Percentiles rank a stretch among this genome's conserved stretches.
phyloP scores from a whole-genome alignment of 2,329 filamentous ascomycete species.

The Pseudocercospora fijiensis region DNA sequence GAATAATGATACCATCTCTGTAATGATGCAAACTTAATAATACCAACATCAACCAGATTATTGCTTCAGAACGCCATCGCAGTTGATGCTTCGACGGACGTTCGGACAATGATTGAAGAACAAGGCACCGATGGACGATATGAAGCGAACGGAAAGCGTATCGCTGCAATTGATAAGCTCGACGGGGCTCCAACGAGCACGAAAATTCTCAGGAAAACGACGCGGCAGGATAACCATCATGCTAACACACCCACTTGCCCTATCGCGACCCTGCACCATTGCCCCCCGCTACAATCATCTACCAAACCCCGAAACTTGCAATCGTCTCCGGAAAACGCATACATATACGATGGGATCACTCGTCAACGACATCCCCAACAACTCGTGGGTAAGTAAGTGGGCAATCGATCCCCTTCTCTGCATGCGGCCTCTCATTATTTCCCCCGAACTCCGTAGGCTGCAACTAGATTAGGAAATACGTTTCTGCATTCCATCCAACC shows the following conservation, averaged over 20 bases:
- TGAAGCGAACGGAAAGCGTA: not conserved
- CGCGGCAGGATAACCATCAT: not conserved
- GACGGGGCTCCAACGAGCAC: not conserved
- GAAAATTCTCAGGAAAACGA: not conserved
- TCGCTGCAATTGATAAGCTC: not conserved
- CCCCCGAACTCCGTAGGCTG: not conserved
- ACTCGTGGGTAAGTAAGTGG: too few species aligned
- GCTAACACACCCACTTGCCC: not conserved
- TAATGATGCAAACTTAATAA: not conserved
- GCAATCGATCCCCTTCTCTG: too few species aligned
- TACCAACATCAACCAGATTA: not conserved
- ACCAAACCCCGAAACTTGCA: not conserved
- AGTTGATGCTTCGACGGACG: too few species aligned
- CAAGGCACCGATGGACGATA: not conserved
- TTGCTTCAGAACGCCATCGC: not conserved
- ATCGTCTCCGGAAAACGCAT: not conserved
- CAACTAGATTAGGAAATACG: not conserved
- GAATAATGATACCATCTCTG: slow-evolving; percentile 1
- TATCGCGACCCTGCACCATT: not conserved
- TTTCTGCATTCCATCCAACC: not conserved
- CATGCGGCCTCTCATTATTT: too few species aligned
- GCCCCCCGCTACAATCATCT: not conserved
- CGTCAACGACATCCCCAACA: not conserved
- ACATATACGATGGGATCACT: not conserved
- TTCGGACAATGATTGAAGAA: not conserved